Evolutionary conservation across 192 early-diverging fungal genomes (phyloP), one percentile per base, ranked within the genome.

Genomic region (Coemansia asiatica): DNA sequence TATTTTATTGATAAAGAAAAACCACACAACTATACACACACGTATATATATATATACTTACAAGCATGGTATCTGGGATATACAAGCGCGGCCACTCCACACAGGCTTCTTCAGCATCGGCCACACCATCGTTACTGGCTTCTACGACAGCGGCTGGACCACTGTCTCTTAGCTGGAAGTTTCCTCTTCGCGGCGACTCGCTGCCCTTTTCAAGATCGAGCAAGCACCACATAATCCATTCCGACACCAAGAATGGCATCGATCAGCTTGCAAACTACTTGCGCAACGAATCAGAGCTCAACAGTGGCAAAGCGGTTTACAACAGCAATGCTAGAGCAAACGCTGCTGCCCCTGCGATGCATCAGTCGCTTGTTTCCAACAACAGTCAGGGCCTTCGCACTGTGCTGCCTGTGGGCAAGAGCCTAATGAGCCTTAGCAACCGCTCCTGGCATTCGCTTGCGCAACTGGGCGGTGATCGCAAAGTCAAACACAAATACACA

Each of bases 151-250:
- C 58, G 40, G 18, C 58, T 25, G 23, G 29, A 46, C 46, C 58
- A 6, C 19, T 60, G 21, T 60, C 58, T 21, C 58, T 60, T 36
- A 49, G 65, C 1, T 75, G 78, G 77, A 68, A 59, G 29, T 75
- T 80, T 26, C 72, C 71, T 19, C 44, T 68, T 9, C 71, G 77
- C 40, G 46, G 56, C 27, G 77, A 79, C 47, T 68, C 72, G 44
- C 65, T 74, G 19, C 36, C 64, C 5, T 59, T 62, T 31, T 12
- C 66, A 1, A 69, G 61, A 58, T 36, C 68, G 6, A 16, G 28
- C 26, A 18, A 61, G 27, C 78, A 71, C 56, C 78, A 80, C 44
- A 80, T 80, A 33, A 69, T 80, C 25, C 78, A 80, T 19, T 22
- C 60, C 21, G 56, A 61, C 25, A 75, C 62, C 31, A 69, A 75